These are phyloP conservation scores for Suillus variegatus DNA, from an alignment of 768 basidiomycete species.

Conservation along the genomic window DNA sequence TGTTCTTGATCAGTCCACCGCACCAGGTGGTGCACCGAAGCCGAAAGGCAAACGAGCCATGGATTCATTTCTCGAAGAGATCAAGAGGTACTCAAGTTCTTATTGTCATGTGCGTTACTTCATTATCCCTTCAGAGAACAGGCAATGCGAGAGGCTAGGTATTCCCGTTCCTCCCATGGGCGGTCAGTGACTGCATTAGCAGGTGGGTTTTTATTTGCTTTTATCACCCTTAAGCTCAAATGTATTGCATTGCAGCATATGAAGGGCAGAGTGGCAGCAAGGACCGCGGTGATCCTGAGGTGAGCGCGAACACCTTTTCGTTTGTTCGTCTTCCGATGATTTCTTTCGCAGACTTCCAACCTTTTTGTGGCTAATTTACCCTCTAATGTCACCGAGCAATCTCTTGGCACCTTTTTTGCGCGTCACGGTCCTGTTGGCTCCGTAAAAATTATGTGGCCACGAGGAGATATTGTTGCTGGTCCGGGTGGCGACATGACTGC, in stretches of 20 bases:
- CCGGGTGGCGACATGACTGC: conserved; percentile 78
- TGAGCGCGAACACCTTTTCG: conserved; percentile 31
- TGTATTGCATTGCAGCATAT: conserved; percentile 53
- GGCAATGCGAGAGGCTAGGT: conserved; percentile 85
- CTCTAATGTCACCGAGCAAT: conserved; percentile 80
- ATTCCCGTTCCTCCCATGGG: conserved; percentile 65
- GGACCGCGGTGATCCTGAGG: conserved; percentile 86
- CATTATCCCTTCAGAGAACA: conserved; percentile 69
- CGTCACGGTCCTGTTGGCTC: conserved; percentile 91
- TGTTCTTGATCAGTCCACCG: conserved; percentile 46
- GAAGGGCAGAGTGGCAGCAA: conserved; percentile 90
- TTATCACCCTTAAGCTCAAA: conserved; percentile 5
- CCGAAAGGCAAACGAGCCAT: conserved; percentile 95
- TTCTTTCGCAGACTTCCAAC: conserved; percentile 75
- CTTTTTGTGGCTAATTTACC: conserved; percentile 96
- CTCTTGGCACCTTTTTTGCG: conserved; percentile 89
- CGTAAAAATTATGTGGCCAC: conserved; percentile 99
- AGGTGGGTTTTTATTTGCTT: conserved; percentile 45
- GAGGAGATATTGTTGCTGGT: conserved; percentile 66
- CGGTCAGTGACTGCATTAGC: conserved; percentile 91
- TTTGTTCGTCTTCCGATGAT: conserved; percentile 5
- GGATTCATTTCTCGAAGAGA: conserved; percentile 95
- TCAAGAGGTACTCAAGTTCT: conserved; percentile 67
- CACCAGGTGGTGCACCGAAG: conserved; percentile 57
- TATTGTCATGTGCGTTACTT: background rate